Evolutionary conservation across 345 rosid species (phyloP), one percentile per base, ranked within the genome.

Genomic region (Brassica cretica): DNA sequence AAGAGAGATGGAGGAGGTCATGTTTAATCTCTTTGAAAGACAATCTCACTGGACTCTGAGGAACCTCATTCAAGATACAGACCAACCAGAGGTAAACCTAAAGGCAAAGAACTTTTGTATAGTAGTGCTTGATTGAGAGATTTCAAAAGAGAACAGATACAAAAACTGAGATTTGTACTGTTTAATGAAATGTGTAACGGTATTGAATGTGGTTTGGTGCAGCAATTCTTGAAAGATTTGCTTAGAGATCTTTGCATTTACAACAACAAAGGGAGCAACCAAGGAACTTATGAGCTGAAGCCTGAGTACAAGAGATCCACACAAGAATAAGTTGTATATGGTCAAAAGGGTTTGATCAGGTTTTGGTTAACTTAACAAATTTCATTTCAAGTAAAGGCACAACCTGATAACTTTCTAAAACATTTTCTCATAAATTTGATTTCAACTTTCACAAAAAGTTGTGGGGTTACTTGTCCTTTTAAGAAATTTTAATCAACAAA

Each of bases 1-100:
- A 32, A 88, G 94, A 62, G 98, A 94, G 81, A 92, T 92, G 92
- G 91, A 85, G 77, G 91, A 80, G 3, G 88, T 92, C 46, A 92
- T 89, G 96, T 92, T 94, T 77, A 94, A 92, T 86, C 96, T 90
- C 30, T 92, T 94, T 24, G 97, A 94, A 82, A 89, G 93, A 82
- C 96, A 94, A 84, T 69, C 92, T 3, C 90, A 94, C 77, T 94
- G 97, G 96, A 89, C 92, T 59, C 66, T 88, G 64, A 87, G 89
- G 74, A 91, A 79, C 64, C 88, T 94, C 37, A 87, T 94, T 81
- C 91, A 89, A 53, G 93, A 94, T 85, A 94, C 98, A 0, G 92
- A 92, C 73, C 98, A 92, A 71, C 98, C 98, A 33, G 97, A 87
- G 86, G 96, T 92, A 88, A 53, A 86, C 64, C 27, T 7, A 27